Conservation (phyloP, 495 filamentous ascomycete genomes). For the Xylaria castorea region DNA sequence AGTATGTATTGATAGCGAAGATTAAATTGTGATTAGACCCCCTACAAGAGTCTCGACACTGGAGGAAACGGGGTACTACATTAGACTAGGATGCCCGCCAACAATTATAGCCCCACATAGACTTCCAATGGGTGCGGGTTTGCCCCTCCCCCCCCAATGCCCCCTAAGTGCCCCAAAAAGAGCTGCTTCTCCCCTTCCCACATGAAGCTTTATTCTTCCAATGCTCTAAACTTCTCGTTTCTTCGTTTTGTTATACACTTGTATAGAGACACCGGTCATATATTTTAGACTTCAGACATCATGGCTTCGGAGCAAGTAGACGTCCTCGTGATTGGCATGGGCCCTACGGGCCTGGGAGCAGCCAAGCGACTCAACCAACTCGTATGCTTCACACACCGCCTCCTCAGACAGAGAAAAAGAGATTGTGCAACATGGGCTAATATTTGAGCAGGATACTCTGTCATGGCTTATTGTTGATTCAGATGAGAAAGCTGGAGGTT, state of each 20-base stretch:
- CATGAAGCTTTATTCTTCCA: conserved; percentile 11
- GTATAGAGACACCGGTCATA: conserved; percentile 16
- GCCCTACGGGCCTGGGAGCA: conserved; percentile 94
- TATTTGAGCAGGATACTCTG: conserved; percentile 69
- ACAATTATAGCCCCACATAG: conserved; percentile 19
- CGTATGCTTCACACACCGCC: conserved; percentile 61
- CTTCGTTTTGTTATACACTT: conserved; percentile 1
- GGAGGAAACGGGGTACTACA: conserved; percentile 1
- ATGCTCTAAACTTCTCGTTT: conserved; percentile 16
- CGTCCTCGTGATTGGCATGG: conserved; percentile 97
- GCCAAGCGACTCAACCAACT: conserved; percentile 97
- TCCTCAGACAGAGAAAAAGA: conserved; percentile 22
- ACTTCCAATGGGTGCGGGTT: background rate
- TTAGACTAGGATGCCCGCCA: conserved; percentile 11
- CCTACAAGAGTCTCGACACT: background rate
- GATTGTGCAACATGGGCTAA: conserved; percentile 38
- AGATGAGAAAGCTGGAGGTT: conserved; percentile 92
- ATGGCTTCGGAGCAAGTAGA: conserved; percentile 64
- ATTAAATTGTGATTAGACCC: conserved; percentile 21
- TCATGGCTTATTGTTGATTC: conserved; percentile 97
- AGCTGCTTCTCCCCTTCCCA: conserved; percentile 24
- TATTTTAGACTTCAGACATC: conserved; percentile 30
- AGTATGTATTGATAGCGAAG: conserved; percentile 8
- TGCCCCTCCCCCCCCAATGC: conserved; percentile 15
- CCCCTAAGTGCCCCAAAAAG: conserved; percentile 22